Evolutionary conservation across 2,329 filamentous ascomycete genomes (phyloP), one percentile per base, ranked within the genome.

Genomic region (Emydomyces testavorans): DNA sequence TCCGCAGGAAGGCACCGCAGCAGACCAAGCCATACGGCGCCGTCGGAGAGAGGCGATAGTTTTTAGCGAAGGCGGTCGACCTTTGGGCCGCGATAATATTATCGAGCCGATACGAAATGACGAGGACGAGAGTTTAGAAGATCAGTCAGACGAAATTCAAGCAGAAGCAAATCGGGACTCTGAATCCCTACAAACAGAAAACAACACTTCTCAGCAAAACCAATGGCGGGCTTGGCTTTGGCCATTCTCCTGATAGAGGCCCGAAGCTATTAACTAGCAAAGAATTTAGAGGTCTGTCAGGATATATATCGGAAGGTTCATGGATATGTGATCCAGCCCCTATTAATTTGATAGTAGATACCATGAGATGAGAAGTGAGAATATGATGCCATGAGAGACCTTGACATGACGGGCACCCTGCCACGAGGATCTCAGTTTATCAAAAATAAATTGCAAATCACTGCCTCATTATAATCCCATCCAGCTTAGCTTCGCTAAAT

Each of bases 41-140:
- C 76, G 85, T 42, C 77, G 90, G 59, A 76, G 88, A 55, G 87
- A 94, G 68, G 88, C 87, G 3, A 89, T 95, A 77, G 88, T 95
- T 16, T 71, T 94, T 49, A 90, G 88, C 58, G 87, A 94, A 58
- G 85, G 85, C n/a, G 85, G 78, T 18, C 75, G 82, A 26, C 83
- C 85, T 1, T 64, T 94, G 37, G 79, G 77, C 3, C 77, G 79
- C 53, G 78, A 79, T 37, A 85, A 94, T 60, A 93, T 94, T 29
- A 85, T 89, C 46, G 82, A 92, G 62, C 69, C 77, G 52, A 59
- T 62, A 8, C 53, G 49, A 50, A 56, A 52, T 51, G 50, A 59
- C 20, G 43, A 31, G 26, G 26, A 7, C 18, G 16, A 26, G 3
- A 21, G 16, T 38, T 3, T 24, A 21, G 20, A 20, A n/a, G 21